Evolutionary conservation across 495 filamentous ascomycete species (phyloP).

Genomic region (Penicillium egyptiacum): DNA sequence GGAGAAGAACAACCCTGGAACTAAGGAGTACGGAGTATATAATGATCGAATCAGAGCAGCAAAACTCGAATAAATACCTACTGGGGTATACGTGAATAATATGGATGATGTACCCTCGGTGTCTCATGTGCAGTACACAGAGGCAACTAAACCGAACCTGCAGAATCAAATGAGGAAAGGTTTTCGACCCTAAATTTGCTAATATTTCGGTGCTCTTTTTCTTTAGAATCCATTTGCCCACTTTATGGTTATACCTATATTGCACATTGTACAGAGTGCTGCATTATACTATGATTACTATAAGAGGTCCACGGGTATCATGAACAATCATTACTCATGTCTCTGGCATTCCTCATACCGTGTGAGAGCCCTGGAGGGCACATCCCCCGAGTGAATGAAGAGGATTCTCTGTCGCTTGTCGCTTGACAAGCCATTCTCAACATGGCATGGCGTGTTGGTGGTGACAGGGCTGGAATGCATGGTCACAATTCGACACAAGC

Average conservation of each 20-base stretch:
- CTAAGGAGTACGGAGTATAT: no score
- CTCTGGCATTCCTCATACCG: neutral
- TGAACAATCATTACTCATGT: slow-evolving; percentile 10
- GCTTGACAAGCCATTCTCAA: neutral
- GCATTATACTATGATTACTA: slow-evolving; percentile 3
- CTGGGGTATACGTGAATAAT: neutral
- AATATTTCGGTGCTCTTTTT: neutral
- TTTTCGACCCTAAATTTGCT: neutral
- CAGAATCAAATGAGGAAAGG: slow-evolving; percentile 4
- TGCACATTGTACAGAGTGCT: neutral
- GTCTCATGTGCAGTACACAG: neutral
- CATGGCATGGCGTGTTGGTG: neutral
- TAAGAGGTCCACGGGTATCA: neutral
- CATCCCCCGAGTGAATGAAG: neutral
- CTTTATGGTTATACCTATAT: neutral
- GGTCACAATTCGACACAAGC: neutral
- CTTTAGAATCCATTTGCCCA: neutral
- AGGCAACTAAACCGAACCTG: slow-evolving; percentile 12
- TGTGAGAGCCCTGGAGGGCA: neutral
- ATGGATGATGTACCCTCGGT: no score
- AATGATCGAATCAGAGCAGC: no score
- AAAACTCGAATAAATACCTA: no score
- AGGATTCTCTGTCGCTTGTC: neutral
- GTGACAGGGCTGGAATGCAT: neutral
- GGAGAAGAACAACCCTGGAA: no score